Evolutionary conservation across 495 filamentous ascomycete genomes (phyloP).

Genomic region (Trichoderma reesei): DNA sequence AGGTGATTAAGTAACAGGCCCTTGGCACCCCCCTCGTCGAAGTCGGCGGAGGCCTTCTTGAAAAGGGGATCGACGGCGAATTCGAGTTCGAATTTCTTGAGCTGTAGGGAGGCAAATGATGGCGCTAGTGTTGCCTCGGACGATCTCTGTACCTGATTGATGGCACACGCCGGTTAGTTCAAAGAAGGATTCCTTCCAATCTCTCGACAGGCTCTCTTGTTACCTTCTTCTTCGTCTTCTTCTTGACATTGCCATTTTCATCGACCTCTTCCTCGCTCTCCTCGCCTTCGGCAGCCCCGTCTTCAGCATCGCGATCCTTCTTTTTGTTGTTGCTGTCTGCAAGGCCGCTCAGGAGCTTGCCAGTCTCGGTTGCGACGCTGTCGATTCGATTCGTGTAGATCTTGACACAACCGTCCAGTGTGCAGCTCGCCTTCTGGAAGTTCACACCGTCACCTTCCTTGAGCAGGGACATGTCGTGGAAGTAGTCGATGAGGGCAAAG

Average conservation of each 20-base stretch:
- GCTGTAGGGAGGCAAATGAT: constrained; percentile 75
- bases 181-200: background rate
- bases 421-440: constrained; percentile 97
- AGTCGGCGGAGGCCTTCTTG: constrained; percentile 97
- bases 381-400: constrained; percentile 98
- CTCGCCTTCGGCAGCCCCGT: constrained; percentile 57
- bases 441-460: constrained; percentile 96
- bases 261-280: constrained; percentile 70
- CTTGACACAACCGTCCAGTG: constrained; percentile 96
- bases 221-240: constrained; percentile 64
- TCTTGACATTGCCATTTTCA: constrained; percentile 63
- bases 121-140: constrained; percentile 87
- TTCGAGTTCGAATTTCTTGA: constrained; percentile 96
- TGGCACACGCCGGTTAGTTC: constrained; percentile 4
- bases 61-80: constrained; percentile 95
- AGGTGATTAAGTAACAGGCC: constrained; percentile 91
- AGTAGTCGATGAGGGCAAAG: constrained; percentile 98
- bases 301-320: constrained; percentile 42
- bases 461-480: constrained; percentile 96
- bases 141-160: constrained; percentile 47
- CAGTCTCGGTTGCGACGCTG: constrained; percentile 95
- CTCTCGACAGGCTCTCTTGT: background rate
- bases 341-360: constrained; percentile 86
- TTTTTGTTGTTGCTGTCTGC: constrained; percentile 84
- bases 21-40: constrained; percentile 96